Conservation (phyloP, 805 yeast species). For the Saccharomycopsis sp. region DNA sequence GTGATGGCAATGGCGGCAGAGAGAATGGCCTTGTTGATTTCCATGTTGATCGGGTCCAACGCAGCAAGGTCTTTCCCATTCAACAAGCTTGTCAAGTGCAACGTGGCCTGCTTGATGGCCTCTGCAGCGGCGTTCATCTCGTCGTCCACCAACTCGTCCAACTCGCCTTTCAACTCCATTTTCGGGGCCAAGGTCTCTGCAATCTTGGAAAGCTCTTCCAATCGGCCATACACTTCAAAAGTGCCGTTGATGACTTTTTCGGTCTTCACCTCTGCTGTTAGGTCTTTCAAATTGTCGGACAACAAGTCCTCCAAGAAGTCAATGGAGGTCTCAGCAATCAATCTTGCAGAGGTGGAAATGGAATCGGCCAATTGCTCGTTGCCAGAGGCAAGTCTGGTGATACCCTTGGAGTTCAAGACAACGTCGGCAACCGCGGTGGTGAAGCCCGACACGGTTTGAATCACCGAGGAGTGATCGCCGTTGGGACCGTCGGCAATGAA, state of each 20-base stretch:
- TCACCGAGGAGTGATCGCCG: slow-evolving; percentile 53
- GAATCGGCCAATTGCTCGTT: slow-evolving; percentile 45
- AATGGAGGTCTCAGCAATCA: slow-evolving; percentile 44
- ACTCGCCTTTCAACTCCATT: slow-evolving; percentile 37
- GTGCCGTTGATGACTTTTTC: slow-evolving; percentile 70
- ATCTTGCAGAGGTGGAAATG: slow-evolving; percentile 40
- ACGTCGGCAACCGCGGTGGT: slow-evolving; percentile 55
- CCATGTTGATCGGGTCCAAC: slow-evolving; percentile 47
- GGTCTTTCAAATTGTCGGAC: slow-evolving; percentile 41
- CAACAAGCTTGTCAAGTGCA: slow-evolving; percentile 45
- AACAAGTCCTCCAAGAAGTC: slow-evolving; percentile 51
- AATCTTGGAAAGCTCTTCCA: slow-evolving; percentile 48
- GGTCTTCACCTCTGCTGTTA: slow-evolving; percentile 54
- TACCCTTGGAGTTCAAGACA: slow-evolving; percentile 60
- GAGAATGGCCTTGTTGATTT: slow-evolving; percentile 67
- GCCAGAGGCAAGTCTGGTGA: slow-evolving; percentile 45
- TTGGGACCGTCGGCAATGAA: slow-evolving; percentile 69
- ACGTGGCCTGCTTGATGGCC: slow-evolving; percentile 58
- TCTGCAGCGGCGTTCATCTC: slow-evolving; percentile 69
- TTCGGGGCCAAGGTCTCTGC: slow-evolving; percentile 50
- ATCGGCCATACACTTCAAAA: slow-evolving; percentile 58
- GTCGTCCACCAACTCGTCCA: slow-evolving; percentile 61
- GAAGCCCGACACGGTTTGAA: slow-evolving; percentile 54
- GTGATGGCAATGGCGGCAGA: slow-evolving; percentile 75
- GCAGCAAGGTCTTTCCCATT: slow-evolving; percentile 41